Base-by-base conservation (phyloP, 2,329 filamentous ascomycete species). In the Cercospora nicotianae region DNA sequence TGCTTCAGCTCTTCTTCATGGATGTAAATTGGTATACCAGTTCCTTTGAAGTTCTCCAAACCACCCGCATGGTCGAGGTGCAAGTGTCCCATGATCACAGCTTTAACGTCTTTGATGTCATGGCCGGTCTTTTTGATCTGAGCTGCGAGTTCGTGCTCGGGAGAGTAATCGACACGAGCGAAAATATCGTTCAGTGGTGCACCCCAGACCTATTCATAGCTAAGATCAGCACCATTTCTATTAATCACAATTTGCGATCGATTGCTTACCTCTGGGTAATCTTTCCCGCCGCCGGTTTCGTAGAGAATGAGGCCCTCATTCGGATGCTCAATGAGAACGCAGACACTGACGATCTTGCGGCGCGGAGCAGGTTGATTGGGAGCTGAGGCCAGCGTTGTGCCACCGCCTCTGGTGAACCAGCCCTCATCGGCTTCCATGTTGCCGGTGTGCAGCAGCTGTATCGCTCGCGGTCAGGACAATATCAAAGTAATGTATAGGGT, bases 1-100 rank as follows among this genome's bases (percentile, higher is more conserved):
- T 79, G 74, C 65, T 80, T 79, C 30, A 80, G 66, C 65, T 79
- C 79, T 26, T 77, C 69, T 64, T 80, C 78, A 61, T 80, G 78
- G 30, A 78, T 77, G 64, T 78, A 79, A 63, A 80, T 75, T 3
- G 76, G 76, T 6, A 80, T 70, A 12, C 75, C 74, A 16, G 76
- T 80, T 57, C 75, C 74, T 42, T 72, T 70, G 72, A 80, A 80
- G 45, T 72, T 72, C 18, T 79, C 77, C 2, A 80, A 67, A 1
- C 78, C 78, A 0, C 79, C 77, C 0, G 78, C 77, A 59, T 80
- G 79, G 60, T 80, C 78, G 16, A 64, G 61, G 42, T 64, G 78
- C 23, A 80, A 67, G 61, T 80, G 79, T 7, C 78, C 78, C 66
- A 79, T 78, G 45, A 80, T 75, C 0, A 80, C 76, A 63, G 77